These are phyloP conservation scores for Backusella tuberculispora DNA, from an alignment of 192 early-diverging fungal genomes.

Conservation along the genomic window DNA sequence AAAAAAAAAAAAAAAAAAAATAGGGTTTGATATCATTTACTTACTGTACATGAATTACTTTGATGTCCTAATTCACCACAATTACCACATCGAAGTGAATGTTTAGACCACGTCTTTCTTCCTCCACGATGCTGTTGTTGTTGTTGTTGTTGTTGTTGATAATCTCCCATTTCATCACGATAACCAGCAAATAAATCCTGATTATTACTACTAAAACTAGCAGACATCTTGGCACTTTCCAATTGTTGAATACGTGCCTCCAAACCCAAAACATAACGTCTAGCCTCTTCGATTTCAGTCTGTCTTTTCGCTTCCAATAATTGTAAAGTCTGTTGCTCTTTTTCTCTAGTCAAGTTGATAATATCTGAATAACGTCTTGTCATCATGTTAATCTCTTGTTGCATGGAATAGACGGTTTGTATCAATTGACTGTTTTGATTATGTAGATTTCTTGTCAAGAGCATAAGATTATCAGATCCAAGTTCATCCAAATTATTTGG, in stretches of 20 bases:
- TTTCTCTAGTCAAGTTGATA: slow-evolving; percentile 46
- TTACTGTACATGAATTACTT: slow-evolving; percentile 47
- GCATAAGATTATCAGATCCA: neutral
- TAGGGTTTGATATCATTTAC: neutral
- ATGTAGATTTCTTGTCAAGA: slow-evolving; percentile 38
- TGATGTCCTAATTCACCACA: slow-evolving; percentile 52
- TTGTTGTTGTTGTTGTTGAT: neutral
- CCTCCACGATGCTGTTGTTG: neutral
- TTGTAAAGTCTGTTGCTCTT: slow-evolving; percentile 32
- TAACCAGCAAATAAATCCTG: slow-evolving; percentile 37
- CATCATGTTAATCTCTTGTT: slow-evolving; percentile 53
- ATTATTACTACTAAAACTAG: slow-evolving; percentile 34
- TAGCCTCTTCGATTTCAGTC: slow-evolving; percentile 52
- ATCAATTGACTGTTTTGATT: slow-evolving; percentile 51
- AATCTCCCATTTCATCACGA: slow-evolving; percentile 26
- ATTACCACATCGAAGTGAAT: slow-evolving; percentile 51
- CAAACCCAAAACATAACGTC: slow-evolving; percentile 49
- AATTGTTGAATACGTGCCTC: slow-evolving; percentile 27
- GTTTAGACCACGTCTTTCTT: neutral
- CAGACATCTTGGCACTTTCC: neutral
- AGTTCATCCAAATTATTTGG: slow-evolving; percentile 5
- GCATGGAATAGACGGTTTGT: slow-evolving; percentile 48
- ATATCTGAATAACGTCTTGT: slow-evolving; percentile 49
- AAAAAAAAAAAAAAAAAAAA: neutral
- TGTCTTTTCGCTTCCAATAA: slow-evolving; percentile 39